These are phyloP conservation scores for Heteromeles arbutifolia DNA, from an alignment of 306 rosid species.

Conservation along the genomic window DNA sequence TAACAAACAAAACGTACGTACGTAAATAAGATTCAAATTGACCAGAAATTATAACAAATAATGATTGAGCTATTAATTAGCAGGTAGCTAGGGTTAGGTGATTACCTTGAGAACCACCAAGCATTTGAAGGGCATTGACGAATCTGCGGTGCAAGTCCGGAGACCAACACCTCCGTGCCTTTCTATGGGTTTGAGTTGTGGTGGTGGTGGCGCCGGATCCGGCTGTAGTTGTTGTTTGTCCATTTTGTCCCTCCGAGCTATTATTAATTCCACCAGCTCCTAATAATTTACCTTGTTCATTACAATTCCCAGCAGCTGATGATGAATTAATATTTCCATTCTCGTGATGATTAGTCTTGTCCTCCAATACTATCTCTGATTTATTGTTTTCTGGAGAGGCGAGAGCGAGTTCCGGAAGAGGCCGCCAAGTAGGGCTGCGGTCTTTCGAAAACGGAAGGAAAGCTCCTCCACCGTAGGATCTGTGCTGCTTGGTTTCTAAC, in stretches of 20 bases:
- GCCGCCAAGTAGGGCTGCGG: slow-evolving; percentile 21
- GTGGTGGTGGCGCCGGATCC: not conserved
- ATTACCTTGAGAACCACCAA: slow-evolving; percentile 94
- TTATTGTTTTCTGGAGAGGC: slow-evolving; percentile 29
- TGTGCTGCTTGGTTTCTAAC: slow-evolving; percentile 40
- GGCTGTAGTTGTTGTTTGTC: not conserved
- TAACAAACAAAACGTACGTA: not conserved
- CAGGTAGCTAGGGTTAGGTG: slow-evolving; percentile 5
- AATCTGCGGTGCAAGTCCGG: slow-evolving; percentile 94
- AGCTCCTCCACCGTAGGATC: slow-evolving; percentile 65
- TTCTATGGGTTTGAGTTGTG: slow-evolving; percentile 61
- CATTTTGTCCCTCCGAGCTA: not conserved
- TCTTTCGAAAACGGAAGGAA: slow-evolving; percentile 87
- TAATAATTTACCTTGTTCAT: not conserved
- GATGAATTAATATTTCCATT: not conserved
- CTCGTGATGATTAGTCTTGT: slow-evolving; percentile 30
- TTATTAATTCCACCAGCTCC: not conserved
- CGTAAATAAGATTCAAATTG: not conserved
- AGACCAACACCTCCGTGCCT: slow-evolving; percentile 98
- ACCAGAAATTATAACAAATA: not conserved
- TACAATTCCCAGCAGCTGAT: not conserved
- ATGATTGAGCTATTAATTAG: not conserved
- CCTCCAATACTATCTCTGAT: slow-evolving; percentile 11
- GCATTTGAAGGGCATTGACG: slow-evolving; percentile 96
- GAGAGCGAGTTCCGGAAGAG: slow-evolving; percentile 74